These are phyloP conservation scores for Trichosporon faecale DNA, from an alignment of 1,284 basidiomycete species.

Conservation along the genomic window DNA sequence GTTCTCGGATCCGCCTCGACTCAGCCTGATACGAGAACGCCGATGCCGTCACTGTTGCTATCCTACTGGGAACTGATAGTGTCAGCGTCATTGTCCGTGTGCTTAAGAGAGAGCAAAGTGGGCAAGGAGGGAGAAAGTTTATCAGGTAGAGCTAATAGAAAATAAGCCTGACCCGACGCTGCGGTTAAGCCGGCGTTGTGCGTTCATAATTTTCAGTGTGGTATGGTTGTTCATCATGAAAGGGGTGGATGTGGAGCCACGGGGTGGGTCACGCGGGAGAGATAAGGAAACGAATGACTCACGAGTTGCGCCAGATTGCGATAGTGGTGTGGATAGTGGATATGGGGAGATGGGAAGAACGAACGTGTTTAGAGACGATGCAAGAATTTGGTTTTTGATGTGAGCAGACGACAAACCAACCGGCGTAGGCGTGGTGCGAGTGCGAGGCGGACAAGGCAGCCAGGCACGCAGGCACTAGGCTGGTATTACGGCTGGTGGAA, in stretches of 20 bases:
- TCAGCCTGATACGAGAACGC: too few species aligned
- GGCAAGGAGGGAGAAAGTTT: slow-evolving; percentile 5
- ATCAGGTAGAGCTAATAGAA: slow-evolving; percentile 5
- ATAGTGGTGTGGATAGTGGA: background rate
- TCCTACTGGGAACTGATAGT: background rate
- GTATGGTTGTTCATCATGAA: slow-evolving; percentile 6
- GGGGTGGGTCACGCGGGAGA: background rate
- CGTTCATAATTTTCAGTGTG: slow-evolving; percentile 12
- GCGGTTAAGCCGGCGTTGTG: slow-evolving; percentile 1
- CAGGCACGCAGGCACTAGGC: background rate
- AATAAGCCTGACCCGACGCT: slow-evolving; percentile 1
- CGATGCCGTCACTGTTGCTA: too few species aligned
- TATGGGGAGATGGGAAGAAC: background rate
- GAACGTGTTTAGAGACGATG: background rate
- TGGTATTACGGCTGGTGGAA: background rate
- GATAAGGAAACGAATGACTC: background rate
- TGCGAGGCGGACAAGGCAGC: background rate
- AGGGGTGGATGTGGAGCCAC: background rate
- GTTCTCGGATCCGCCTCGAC: too few species aligned
- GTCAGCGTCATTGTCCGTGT: background rate
- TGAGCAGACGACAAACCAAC: background rate
- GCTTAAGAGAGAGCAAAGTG: background rate
- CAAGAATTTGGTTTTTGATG: background rate
- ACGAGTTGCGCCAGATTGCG: background rate
- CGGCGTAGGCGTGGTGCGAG: background rate